Conservation (phyloP, 1,284 basidiomycete species). For the Microbotryum silenes-acaulis region DNA sequence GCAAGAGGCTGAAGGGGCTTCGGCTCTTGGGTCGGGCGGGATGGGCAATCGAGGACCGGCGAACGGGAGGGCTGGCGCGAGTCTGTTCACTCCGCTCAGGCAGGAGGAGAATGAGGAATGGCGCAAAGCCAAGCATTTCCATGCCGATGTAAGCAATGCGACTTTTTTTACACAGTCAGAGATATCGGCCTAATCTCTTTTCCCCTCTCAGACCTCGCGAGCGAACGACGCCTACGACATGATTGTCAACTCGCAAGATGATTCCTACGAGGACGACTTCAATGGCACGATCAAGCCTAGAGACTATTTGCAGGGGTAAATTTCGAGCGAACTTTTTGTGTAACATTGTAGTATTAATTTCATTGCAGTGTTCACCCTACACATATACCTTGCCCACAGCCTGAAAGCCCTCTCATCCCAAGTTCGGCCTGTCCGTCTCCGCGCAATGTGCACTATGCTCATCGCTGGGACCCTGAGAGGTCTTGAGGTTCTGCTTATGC, state of each 20-base stretch:
- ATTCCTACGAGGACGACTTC: slow-evolving; percentile 2
- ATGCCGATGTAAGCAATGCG: slow-evolving; percentile 29
- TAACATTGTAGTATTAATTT: slow-evolving; percentile 1
- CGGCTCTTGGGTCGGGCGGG: slow-evolving; percentile 9
- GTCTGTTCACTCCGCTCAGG: slow-evolving; percentile 34
- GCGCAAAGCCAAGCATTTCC: slow-evolving; percentile 32
- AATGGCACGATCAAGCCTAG: slow-evolving; percentile 22
- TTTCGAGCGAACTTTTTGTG: neutral
- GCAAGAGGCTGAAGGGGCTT: slow-evolving; percentile 13
- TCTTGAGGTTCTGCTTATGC: too few species aligned
- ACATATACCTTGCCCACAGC: too few species aligned
- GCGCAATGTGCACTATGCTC: too few species aligned
- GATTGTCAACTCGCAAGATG: slow-evolving; percentile 10
- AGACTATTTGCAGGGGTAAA: slow-evolving; percentile 21
- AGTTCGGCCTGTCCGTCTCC: too few species aligned
- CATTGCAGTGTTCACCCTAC: neutral
- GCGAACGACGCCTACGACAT: slow-evolving; percentile 16
- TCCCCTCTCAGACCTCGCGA: slow-evolving; percentile 16
- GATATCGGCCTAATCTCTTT: neutral
- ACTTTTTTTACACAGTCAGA: neutral
- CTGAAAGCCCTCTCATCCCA: too few species aligned
- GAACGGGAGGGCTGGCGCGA: slow-evolving; percentile 34
- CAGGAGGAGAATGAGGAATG: slow-evolving; percentile 36
- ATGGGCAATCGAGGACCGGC: slow-evolving; percentile 15
- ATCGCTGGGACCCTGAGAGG: too few species aligned